Evolutionary conservation across 2,329 filamentous ascomycete genomes (phyloP), one percentile per base, ranked within the genome.

Genomic region (Fusarium goolgardi): DNA sequence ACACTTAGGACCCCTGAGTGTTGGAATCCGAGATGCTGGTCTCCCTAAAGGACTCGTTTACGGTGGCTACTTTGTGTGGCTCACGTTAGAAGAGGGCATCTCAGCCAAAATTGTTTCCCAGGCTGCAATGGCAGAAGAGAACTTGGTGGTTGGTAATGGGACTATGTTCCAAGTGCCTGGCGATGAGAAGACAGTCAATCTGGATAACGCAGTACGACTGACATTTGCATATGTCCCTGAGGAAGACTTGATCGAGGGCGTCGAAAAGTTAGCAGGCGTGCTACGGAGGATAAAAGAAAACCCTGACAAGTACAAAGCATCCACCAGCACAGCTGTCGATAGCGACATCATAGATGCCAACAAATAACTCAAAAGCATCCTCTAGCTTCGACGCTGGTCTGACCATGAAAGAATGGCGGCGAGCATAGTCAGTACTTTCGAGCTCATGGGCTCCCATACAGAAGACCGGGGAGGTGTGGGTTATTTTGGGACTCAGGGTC

Each of bases 31-130:
- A 29, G 76, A 80, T 70, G 69, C 74, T 20, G 78, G 71, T 16
- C 78, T 85, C 56, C 72, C 77, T 2, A 76, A 80, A 56, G 78
- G 81, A 34, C 76, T 81, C 5, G 77, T 90, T 5, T 90, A 90
- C 31, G 94, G 94, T 0, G 94, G 94, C 0, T 97, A 95, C 76
- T 97, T 97, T 76, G 81, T 97, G 47, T 97, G 93, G 93, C 78
- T 96, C 27, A 84, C 82, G 2, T 77, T 97, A 6, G 89, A 90
- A 0, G 65, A 76, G 3, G 77, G 65, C 56, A 44, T 81, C 4
- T 79, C 90, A 55, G 81, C 83, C 11, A 88, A 79, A 32, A 82
- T 84, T 10, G 81, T 93, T 32, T 86, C 86, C 9, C 79, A 83
- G 70, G 81, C 82, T 39, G 90, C 90, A 18, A 80, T 84, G 73